Evolutionary conservation across 345 rosid genomes (phyloP).

Genomic region (Cochlearia excelsa): DNA sequence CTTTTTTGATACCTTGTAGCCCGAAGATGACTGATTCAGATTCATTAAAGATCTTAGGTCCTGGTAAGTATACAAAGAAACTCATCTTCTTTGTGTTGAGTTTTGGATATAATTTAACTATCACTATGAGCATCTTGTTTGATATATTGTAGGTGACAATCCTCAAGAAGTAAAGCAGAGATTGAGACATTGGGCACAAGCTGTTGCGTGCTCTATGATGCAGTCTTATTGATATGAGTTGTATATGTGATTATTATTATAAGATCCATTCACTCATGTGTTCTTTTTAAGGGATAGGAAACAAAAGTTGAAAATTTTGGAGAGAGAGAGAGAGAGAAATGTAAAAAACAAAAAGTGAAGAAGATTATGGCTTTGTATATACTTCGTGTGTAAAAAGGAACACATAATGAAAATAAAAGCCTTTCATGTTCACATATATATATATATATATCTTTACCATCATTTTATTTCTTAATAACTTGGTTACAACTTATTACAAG

Average conservation of each 20-base stretch:
- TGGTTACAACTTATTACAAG: too few species aligned
- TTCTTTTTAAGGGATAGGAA: conserved; percentile 25
- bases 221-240: conserved; percentile 37
- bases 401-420: too few species aligned
- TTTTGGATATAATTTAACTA: neutral
- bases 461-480: too few species aligned
- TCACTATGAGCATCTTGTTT: neutral
- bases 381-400: too few species aligned
- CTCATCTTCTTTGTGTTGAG: neutral
- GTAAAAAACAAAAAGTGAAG: neutral
- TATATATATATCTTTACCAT: neutral
- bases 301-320: neutral
- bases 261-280: conserved; percentile 14
- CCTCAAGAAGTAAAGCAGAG: conserved; percentile 68
- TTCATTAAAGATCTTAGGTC: conserved; percentile 63
- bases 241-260: conserved; percentile 21
- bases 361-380: neutral
- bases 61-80: conserved; percentile 45
- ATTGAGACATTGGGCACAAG: neutral
- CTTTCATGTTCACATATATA: too few species aligned
- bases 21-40: conserved; percentile 54
- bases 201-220: conserved; percentile 81
- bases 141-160: conserved; percentile 29
- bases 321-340: neutral
- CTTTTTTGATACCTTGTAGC: conserved; percentile 57